Conservation (phyloP, 2,329 filamentous ascomycete genomes). For the Phaeosphaeriaceae sp. region DNA sequence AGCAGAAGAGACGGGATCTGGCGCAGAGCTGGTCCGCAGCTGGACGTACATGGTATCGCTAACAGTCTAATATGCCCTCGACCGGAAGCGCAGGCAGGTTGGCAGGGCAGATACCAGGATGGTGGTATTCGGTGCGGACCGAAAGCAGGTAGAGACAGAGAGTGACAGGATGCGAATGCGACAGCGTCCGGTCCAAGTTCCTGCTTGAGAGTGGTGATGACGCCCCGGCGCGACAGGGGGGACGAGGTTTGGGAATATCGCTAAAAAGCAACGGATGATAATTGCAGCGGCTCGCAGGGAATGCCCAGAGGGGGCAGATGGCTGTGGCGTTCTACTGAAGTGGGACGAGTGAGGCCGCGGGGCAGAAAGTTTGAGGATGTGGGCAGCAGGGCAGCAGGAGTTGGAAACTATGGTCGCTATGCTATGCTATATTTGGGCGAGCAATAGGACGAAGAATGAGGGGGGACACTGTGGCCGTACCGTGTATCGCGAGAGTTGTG, state of each 20-base stretch:
- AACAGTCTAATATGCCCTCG: constrained; percentile 9
- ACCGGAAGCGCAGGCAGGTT: constrained; percentile 1
- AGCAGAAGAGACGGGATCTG: constrained; percentile 24
- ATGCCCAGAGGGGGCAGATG: constrained; percentile 11
- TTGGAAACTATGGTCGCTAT: background rate
- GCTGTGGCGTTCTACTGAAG: background rate
- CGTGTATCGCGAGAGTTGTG: background rate
- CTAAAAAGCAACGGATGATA: constrained; percentile 17
- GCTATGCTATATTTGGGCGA: constrained; percentile 1
- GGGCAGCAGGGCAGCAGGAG: background rate
- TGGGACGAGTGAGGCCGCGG: background rate
- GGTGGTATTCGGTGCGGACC: constrained; percentile 3
- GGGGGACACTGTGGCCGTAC: background rate
- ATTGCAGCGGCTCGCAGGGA: constrained; percentile 18
- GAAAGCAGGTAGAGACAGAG: constrained; percentile 2
- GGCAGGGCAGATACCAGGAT: background rate
- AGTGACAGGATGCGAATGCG: background rate
- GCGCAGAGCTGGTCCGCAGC: constrained; percentile 31
- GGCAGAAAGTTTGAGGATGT: background rate
- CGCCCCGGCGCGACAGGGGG: constrained; percentile 17
- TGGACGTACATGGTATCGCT: constrained; percentile 46
- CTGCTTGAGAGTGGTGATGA: constrained; percentile 19
- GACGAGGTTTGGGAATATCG: constrained; percentile 10
- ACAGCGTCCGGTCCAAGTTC: constrained; percentile 11
- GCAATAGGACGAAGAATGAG: background rate